Evolutionary conservation across 2,329 filamentous ascomycete genomes (phyloP).

Genomic region (Arthrobotrys musiformis): DNA sequence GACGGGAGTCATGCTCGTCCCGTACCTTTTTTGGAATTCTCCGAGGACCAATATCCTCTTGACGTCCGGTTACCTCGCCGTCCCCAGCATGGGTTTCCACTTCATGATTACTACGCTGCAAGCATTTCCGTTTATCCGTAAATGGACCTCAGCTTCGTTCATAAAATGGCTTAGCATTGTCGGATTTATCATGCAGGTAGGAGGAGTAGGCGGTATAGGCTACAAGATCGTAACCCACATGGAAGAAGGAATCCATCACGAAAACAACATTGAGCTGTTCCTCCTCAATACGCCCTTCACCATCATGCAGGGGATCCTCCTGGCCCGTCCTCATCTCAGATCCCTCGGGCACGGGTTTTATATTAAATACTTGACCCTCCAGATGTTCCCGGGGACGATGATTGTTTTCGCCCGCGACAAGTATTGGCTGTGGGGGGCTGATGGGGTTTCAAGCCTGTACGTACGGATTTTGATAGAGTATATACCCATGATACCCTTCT

Average conservation of each 20-base stretch:
- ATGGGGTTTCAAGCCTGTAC: neutral
- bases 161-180: too few relatives aligned
- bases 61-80: neutral
- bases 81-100: neutral
- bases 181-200: neutral
- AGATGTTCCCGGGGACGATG: neutral
- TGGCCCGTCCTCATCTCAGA: neutral
- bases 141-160: neutral
- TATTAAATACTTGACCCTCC: neutral
- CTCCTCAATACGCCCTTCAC: neutral
- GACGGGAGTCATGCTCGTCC: neutral
- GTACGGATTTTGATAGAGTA: neutral
- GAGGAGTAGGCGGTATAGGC: neutral
- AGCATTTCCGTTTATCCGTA: constrained; percentile 1
- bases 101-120: neutral
- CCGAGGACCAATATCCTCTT: neutral
- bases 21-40: neutral
- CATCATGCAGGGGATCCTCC: neutral
- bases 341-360: neutral
- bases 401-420: neutral
- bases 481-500: neutral
- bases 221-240: neutral
- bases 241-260: neutral
- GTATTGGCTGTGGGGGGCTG: neutral
- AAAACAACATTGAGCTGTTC: neutral